A percentile compares a stretch with the other conserved stretches of the same genome.
Evolutionary conservation across 345 rosid species (phyloP).

Genomic region (Murraya paniculata): DNA sequence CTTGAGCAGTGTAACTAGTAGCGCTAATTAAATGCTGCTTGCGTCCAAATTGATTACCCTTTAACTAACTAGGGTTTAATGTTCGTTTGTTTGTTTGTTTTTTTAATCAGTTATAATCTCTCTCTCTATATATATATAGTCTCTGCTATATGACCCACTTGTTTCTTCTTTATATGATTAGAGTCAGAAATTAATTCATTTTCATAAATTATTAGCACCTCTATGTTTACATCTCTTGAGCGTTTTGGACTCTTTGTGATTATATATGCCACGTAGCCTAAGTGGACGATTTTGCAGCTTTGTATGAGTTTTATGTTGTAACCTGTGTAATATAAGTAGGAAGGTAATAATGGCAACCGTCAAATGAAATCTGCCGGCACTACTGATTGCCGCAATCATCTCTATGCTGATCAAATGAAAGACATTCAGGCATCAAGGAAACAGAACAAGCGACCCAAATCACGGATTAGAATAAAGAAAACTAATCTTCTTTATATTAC

Average conservation of each 20-base stretch:
- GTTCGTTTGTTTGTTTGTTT: not conserved
- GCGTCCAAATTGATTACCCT: not conserved
- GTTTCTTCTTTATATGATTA: not conserved
- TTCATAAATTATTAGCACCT: not conserved
- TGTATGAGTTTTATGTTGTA: not conserved
- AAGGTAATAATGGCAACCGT: not conserved
- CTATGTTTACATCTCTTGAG: not conserved
- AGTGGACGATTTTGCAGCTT: not conserved
- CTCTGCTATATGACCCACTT: not conserved
- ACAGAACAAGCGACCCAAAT: too few species aligned
- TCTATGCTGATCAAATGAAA: too few species aligned
- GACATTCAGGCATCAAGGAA: too few species aligned
- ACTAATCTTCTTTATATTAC: too few species aligned
- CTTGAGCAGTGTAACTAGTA: not conserved
- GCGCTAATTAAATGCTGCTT: not conserved
- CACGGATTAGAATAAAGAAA: too few species aligned
- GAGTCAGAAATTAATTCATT: not conserved
- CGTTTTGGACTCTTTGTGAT: not conserved
- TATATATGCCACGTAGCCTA: too few species aligned
- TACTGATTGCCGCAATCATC: too few species aligned
- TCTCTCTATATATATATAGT: not conserved
- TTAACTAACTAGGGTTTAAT: not conserved
- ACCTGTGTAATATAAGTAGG: not conserved
- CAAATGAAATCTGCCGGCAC: not conserved
- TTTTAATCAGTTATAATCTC: too few species aligned